Evolutionary conservation across 352 stramenopile species (phyloP).

Genomic region (Globisporangium irregulare): DNA sequence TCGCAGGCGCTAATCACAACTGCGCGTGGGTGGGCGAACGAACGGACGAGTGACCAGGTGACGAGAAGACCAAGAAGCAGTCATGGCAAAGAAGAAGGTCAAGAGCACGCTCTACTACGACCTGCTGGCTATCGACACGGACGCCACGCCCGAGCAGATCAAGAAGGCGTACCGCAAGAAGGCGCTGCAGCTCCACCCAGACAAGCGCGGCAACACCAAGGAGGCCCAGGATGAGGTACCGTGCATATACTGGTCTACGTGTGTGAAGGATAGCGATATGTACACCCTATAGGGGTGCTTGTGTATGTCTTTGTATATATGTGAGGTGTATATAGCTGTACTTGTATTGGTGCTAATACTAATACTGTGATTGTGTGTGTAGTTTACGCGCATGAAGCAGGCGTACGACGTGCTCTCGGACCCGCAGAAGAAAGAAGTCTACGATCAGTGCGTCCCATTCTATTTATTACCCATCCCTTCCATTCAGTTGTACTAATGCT

Average conservation of each 20-base stretch:
- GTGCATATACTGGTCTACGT: background rate
- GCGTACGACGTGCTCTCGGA: constrained; percentile 93
- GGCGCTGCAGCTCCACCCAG: constrained; percentile 90
- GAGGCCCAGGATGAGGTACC: constrained; percentile 73
- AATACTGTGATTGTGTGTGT: constrained; percentile 13
- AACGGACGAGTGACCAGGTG: background rate
- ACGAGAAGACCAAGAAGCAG: background rate
- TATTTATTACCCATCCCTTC: background rate
- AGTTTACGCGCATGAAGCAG: constrained; percentile 91
- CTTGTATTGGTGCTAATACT: background rate
- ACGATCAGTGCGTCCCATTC: constrained; percentile 53
- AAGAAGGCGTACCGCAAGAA: constrained; percentile 92
- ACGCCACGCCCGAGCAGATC: constrained; percentile 81
- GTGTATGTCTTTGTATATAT: constrained; percentile 17
- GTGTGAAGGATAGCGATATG: background rate
- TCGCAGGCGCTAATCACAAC: too few relatives aligned
- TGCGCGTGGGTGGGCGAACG: background rate
- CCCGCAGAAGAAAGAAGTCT: constrained; percentile 79
- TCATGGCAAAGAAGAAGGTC: constrained; percentile 57
- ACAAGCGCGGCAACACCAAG: constrained; percentile 83
- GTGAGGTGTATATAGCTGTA: constrained; percentile 10
- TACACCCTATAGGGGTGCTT: background rate
- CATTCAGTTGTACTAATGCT: background rate
- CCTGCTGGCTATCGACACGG: constrained; percentile 68
- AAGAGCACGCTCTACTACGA: constrained; percentile 78